Base-by-base conservation (phyloP, 1,284 basidiomycete species). In the Amylostereum chailletii region DNA sequence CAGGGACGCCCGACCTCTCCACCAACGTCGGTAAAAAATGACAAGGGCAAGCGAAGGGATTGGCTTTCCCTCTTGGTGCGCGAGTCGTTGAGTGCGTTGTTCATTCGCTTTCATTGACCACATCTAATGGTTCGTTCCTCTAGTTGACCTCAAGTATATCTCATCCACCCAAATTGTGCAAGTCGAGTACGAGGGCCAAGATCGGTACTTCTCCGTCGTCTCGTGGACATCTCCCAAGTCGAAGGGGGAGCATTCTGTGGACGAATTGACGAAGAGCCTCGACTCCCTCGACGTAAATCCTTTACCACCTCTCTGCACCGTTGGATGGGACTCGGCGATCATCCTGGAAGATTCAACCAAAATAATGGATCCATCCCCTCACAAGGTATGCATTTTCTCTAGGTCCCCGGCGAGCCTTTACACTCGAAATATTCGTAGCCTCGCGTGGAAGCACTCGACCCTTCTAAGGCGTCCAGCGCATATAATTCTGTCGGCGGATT, bases 401-500 rank as follows among this genome's bases (percentile, higher is more conserved):
- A 46, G 39, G 44, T 49, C 48, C 43, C 27, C 44, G 41, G 47
- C 41, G 27, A 29, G 33, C 26, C 48, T 31, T 32, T 32, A 46
- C 42, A 50, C 40, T 46, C 54, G 37, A 47, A 47, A 36, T 37
- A 26, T 34, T 4, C 46, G 19, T 56, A 79, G 73, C 61, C 63
- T 50, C 69, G 74, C 48, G 59, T 75, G 31, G 75, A 74, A 55
- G 65, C 71, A 8, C 61, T 76, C 42, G 63, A 72, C 29, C 67
- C 70, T 51, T 66, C 55, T 51, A 57, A 71, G n/a, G 58, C 61
- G 42, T 62, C 67, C 38, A 71, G 79, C 53, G 80, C 81, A 29
- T 88, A 87, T 61, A 73, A 81, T 11, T 75, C 81, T 10, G 84
- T 99, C 11, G 96, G 96, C 30, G 96, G 96, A 2, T 76, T 99